Base-by-base conservation (phyloP, 352 stramenopile species). In the Pythium apleroticum region DNA sequence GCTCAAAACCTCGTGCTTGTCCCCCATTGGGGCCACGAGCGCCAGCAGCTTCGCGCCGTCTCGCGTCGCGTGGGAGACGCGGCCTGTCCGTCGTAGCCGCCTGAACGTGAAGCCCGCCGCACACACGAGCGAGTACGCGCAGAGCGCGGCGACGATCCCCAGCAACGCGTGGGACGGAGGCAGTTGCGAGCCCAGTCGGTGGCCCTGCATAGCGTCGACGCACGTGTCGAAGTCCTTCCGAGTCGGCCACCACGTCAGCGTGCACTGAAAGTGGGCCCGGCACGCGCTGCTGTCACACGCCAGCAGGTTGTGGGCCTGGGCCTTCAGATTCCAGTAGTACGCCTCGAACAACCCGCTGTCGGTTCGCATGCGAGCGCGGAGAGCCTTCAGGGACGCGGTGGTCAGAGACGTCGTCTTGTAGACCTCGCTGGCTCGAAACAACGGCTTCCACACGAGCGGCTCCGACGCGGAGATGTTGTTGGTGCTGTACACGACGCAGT, bases 321-420 rank as follows among this genome's bases (percentile, higher is more conserved):
- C 88, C 69, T 92, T 93, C 77, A 89, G 92, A 72, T 95, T 90
- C 72, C 74, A 89, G 64, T 90, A 90, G 76, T 95, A 95, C 22
- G 66, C 63, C 20, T 90, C 76, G 27, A 93, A 65, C 15, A 95
- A 76, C 17, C 63, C 69, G 5, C 63, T 35, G 52, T 93, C 84
- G 10, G 69, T 57, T 52, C 78, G 66, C 49, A 80, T 78, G 43
- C 80, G 80, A 30, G 71, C 57, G 24, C 81, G 71, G 28, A 93
- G 80, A n/a, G 69, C 60, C 19, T 69, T 62, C 5, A 95, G 61
- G 9, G 81, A 63, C 5, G 54, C 37, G 3, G 67, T 72, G 9
- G 80, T 79, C 27, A 95, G 72, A 17, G 71, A 76, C 17, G 73
- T 65, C 3, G 93, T 59, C 0, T 74, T 77, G 63, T 95, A 95